phyloP scores from a whole-genome alignment of 1,284 basidiomycete genomes.

The Sporisorium iseilematis-ciliati region DNA sequence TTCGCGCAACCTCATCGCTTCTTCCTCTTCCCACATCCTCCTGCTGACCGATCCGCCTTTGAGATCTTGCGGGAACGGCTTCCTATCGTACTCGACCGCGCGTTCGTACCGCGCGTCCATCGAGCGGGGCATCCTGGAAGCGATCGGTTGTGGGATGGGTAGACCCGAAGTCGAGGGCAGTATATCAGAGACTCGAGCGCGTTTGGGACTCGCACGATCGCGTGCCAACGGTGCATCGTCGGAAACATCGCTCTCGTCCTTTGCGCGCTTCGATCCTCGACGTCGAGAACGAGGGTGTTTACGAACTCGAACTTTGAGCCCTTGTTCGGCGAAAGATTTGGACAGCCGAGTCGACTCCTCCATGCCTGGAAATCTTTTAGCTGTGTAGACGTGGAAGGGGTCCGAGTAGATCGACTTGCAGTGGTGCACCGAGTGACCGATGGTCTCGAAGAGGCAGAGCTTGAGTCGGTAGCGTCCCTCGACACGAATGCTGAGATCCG shows the following conservation, averaged over 20 bases:
- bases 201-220: constrained; percentile 37
- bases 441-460: constrained; percentile 84
- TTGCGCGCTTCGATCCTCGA: constrained; percentile 39
- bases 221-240: constrained; percentile 24
- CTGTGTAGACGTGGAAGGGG: constrained; percentile 64
- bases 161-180: constrained; percentile 22
- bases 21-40: constrained; percentile 21
- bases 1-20: constrained; percentile 21
- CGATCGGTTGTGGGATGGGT: constrained; percentile 19
- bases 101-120: constrained; percentile 29
- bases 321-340: constrained; percentile 64
- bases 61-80: constrained; percentile 13
- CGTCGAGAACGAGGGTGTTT: constrained; percentile 59
- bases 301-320: constrained; percentile 66
- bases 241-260: constrained; percentile 49
- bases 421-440: constrained; percentile 73
- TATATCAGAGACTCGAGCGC: constrained; percentile 30
- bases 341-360: constrained; percentile 64
- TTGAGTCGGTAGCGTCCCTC: constrained; percentile 90
- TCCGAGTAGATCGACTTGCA: constrained; percentile 66
- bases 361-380: constrained; percentile 67
- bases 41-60: not conserved
- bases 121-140: constrained; percentile 20
- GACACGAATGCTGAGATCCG: constrained; percentile 74
- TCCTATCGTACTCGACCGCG: constrained; percentile 15